A percentile compares a stretch with the other conserved stretches of the same genome.
phyloP scores from a whole-genome alignment of 2,329 filamentous ascomycete species.

The Dryadomyces quercivorus region DNA sequence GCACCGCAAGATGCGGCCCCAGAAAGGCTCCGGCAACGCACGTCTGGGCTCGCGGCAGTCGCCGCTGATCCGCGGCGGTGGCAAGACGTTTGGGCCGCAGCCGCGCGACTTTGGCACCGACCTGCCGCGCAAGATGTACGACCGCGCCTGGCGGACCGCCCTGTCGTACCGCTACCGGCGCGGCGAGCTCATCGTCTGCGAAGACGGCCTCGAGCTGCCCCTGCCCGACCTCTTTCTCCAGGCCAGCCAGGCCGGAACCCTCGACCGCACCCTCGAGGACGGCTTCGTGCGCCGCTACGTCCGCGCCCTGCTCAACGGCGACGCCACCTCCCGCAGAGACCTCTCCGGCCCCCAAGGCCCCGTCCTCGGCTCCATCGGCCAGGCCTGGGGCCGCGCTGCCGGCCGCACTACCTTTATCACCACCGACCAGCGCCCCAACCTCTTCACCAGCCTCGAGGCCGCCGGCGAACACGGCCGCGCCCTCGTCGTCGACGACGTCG shows the following conservation, averaged over 20 bases:
- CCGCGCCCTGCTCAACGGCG: constrained; percentile 48
- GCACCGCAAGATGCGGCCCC: constrained; percentile 65
- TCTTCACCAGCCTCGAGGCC: constrained; percentile 55
- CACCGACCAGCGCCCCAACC: constrained; percentile 40
- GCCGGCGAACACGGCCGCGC: constrained; percentile 56
- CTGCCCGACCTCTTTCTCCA: constrained; percentile 36
- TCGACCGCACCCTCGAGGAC: constrained; percentile 29
- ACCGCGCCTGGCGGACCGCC: constrained; percentile 88
- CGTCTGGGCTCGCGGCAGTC: constrained; percentile 72
- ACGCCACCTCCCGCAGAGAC: background rate
- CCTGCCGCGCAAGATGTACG: constrained; percentile 82
- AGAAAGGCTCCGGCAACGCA: constrained; percentile 76
- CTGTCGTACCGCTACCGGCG: constrained; percentile 81
- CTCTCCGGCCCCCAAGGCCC: background rate
- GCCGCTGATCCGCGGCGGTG: constrained; percentile 73
- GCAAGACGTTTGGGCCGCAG: constrained; percentile 80
- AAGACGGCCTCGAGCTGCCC: constrained; percentile 60
- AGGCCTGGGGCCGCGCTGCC: constrained; percentile 54
- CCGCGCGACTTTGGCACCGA: constrained; percentile 81
- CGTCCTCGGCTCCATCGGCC: constrained; percentile 19
- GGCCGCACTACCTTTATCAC: constrained; percentile 71
- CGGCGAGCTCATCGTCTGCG: constrained; percentile 77
- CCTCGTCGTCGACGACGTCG: constrained; percentile 64
- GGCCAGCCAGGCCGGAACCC: constrained; percentile 20
- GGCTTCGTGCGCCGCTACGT: constrained; percentile 45